phyloP scores from a whole-genome alignment of 2,329 filamentous ascomycete genomes.

The Alternaria solani region DNA sequence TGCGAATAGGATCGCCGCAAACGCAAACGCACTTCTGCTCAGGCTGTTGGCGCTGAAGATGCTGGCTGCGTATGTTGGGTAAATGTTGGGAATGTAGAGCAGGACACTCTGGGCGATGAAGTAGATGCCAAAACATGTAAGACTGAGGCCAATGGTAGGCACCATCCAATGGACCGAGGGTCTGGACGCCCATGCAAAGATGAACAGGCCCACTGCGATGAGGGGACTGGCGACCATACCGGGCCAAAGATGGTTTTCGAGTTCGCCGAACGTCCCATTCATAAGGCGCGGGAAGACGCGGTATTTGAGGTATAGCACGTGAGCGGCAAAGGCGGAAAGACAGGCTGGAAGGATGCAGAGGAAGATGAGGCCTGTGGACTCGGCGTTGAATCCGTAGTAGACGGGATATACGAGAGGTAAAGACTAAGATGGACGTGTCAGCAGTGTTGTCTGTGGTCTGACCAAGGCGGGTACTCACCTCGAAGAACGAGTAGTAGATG shows the following conservation, averaged over 20 bases:
- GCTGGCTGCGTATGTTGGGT: constrained; percentile 55
- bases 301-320: constrained; percentile 80
- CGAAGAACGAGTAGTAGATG: constrained; percentile 77
- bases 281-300: constrained; percentile 66
- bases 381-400: constrained; percentile 77
- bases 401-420: constrained; percentile 71
- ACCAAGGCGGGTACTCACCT: constrained; percentile 49
- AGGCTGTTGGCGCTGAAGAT: constrained; percentile 71
- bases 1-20: constrained; percentile 66
- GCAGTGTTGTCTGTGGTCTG: neutral
- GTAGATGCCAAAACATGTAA: constrained; percentile 56
- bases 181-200: constrained; percentile 71
- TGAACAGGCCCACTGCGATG: constrained; percentile 70
- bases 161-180: constrained; percentile 64
- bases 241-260: constrained; percentile 75
- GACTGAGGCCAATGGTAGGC: constrained; percentile 60
- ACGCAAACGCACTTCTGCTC: constrained; percentile 63
- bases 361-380: constrained; percentile 81
- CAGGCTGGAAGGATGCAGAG: constrained; percentile 80
- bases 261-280: constrained; percentile 74
- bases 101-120: constrained; percentile 58
- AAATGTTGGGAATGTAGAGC: constrained; percentile 71
- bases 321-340: constrained; percentile 68
- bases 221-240: constrained; percentile 63
- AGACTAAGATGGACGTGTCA: constrained; percentile 37